Percentiles rank a stretch among this genome's conserved stretches.
Evolutionary conservation across 2,329 filamentous ascomycete genomes (phyloP).

Genomic region (Claviceps fusiformis): DNA sequence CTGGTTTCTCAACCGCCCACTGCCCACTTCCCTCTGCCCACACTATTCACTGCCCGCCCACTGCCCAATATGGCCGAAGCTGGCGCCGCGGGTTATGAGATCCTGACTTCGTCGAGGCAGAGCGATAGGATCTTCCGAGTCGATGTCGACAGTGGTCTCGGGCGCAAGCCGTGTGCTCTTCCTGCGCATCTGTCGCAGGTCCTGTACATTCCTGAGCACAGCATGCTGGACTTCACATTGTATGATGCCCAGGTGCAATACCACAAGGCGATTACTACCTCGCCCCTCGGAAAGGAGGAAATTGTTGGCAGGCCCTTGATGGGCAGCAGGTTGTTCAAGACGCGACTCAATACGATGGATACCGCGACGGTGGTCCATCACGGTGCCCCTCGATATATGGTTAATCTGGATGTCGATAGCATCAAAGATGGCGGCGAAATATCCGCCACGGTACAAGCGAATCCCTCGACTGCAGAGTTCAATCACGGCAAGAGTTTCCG

Average conservation of each 20-base stretch:
- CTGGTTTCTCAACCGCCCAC: no score
- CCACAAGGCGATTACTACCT: neutral
- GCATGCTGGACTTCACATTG: constrained; percentile 1
- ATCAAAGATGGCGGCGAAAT: neutral
- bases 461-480: no score
- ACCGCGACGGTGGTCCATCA: neutral
- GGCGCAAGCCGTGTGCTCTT: constrained; percentile 1
- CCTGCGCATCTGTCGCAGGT: constrained; percentile 3
- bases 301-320: neutral
- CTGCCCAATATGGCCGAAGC: no score
- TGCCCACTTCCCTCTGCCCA: no score
- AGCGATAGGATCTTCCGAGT: neutral
- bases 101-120: neutral
- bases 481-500: neutral
- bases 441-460: neutral
- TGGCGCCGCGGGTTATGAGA: neutral
- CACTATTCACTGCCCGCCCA: no score
- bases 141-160: constrained; percentile 3
- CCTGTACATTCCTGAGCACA: constrained; percentile 3
- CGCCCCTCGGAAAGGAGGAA: constrained; percentile 1
- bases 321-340: constrained; percentile 4
- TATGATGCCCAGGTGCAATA: constrained; percentile 1
- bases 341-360: constrained; percentile 1
- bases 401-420: neutral
- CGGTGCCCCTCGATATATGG: neutral